These are phyloP conservation scores for Margaritispora aquatica DNA, from an alignment of 495 filamentous ascomycete genomes.

Conservation along the genomic window DNA sequence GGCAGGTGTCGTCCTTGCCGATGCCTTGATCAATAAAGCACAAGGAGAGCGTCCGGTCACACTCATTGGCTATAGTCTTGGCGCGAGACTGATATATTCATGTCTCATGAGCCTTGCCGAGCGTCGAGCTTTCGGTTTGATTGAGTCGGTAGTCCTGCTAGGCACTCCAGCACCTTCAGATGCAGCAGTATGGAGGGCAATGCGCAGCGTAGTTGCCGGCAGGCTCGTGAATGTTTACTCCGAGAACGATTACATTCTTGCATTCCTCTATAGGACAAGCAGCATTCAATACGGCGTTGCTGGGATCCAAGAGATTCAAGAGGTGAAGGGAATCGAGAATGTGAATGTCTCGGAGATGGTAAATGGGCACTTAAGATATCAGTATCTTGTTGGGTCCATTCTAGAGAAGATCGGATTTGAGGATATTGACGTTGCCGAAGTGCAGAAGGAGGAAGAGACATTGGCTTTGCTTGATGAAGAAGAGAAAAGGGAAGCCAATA, in stretches of 20 bases:
- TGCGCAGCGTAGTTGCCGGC: slow-evolving; percentile 49
- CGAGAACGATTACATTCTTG: slow-evolving; percentile 53
- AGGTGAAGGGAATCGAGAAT: slow-evolving; percentile 50
- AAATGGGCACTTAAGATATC: slow-evolving; percentile 48
- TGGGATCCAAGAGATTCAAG: slow-evolving; percentile 46
- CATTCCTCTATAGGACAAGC: slow-evolving; percentile 49
- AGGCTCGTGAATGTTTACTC: slow-evolving; percentile 56
- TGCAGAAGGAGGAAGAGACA: slow-evolving; percentile 33
- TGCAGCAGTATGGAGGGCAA: slow-evolving; percentile 42
- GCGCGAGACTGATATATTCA: slow-evolving; percentile 79
- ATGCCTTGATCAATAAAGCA: slow-evolving; percentile 78
- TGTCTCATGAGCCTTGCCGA: slow-evolving; percentile 73
- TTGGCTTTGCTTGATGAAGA: slow-evolving; percentile 36
- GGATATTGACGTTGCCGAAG: slow-evolving; percentile 41
- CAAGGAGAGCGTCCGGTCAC: slow-evolving; percentile 88
- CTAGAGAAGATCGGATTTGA: slow-evolving; percentile 50
- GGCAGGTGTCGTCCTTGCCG: slow-evolving; percentile 76
- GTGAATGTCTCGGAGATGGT: slow-evolving; percentile 48
- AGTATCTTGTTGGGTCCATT: slow-evolving; percentile 45
- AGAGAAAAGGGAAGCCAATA: slow-evolving; percentile 29
- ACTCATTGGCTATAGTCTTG: slow-evolving; percentile 85
- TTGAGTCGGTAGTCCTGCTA: slow-evolving; percentile 81
- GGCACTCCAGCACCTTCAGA: slow-evolving; percentile 70
- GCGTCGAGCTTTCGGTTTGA: slow-evolving; percentile 72
- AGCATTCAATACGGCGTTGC: slow-evolving; percentile 51